Evolutionary conservation across 2,329 filamentous ascomycete genomes (phyloP), one percentile per base, ranked within the genome.

Genomic region (Phialophora verrucosa): DNA sequence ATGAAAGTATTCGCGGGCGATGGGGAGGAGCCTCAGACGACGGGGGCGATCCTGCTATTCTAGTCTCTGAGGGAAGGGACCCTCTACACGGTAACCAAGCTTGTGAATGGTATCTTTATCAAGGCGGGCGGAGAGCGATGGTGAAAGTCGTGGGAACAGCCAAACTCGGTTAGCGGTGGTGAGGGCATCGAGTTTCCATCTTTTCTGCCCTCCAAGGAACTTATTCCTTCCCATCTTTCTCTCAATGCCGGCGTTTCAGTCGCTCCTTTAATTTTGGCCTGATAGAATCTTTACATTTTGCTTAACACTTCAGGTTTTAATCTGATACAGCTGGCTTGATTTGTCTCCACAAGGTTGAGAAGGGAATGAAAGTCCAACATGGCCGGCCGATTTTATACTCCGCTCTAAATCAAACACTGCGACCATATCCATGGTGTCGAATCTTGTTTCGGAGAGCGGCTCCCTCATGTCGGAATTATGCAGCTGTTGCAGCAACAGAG

Each of bases 311-410:
- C 49, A 27, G 6, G 1, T 27, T 51, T 1, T 23, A 8, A 14
- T 51, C 11, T 27, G 14, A 29, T 14, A 10, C 14, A 17, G 17
- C 10, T 29, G 25, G 49, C 49, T 31, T 55, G 14, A 14, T 55
- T 31, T 55, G 8, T 32, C 53, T 35, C 4, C 27, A 32, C 25
- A 14, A 32, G 12, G 25, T 56, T 56, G 50, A 32, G 32, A 35
- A 60, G 68, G 68, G 65, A 50, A 70, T 70, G 68, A 63, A 66
- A 68, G 47, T 66, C 53, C 55, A 53, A 17, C 50, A 70, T 66
- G 68, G 57, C 35, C 63, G 58, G 32, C 50, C 55, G 31, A 53
- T 67, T 35, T 20, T 42, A 63, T 54, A 59, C 65, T 70, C 68
- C 58, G 51, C 68, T 68, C 65, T 70, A 54, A 51, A 59, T 35